Evolutionary conservation across 768 basidiomycete species (phyloP), one percentile per base, ranked within the genome.

Genomic region (Tylopilus sp.): DNA sequence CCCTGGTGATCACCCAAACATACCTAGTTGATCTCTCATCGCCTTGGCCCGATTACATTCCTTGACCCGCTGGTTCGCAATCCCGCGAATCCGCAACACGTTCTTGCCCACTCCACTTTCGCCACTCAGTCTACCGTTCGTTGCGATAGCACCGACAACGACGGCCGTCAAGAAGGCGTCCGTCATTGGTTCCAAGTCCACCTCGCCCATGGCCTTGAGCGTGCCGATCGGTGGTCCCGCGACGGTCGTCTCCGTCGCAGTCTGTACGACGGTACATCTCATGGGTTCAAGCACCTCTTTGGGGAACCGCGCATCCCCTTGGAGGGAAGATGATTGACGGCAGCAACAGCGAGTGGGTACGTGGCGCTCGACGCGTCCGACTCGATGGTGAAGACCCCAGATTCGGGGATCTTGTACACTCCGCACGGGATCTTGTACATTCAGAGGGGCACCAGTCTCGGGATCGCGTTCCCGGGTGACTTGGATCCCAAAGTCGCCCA

Each of bases 171-270:
- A 80, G 77, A 99, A 99, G 21, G 96, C 97, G 68, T 99, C 97
- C 8, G 97, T 99, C 97, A 99, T 98, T n/a, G 87, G 86, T 71
- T 97, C 93, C 97, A 98, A 98, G 67, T 98, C 92, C 21, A 98
- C 84, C 61, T 86, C 81, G 11, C 67, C 67, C 50, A 63, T 58
- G 0, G 60, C 51, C 47, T 89, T 90, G 45, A 97, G 78, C 2
- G 89, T 89, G 58, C 85, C 85, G 45, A 99, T 78, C 0, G 89
- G 86, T 4, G 96, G 96, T 0, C 97, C 97, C 0, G 81, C 85
- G 30, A 98, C 97, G 11, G 92, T 97, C 10, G 96, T 98, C 69
- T 89, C 86, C 0, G 83, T 87, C 25, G 77, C 82, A 0, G 94
- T 95, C 74, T 99, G 97, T 5, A 82, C 77, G 46, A 99, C 96